Base-by-base conservation (phyloP, 139 green algal genomes). In the Yamagishiella unicocca region DNA sequence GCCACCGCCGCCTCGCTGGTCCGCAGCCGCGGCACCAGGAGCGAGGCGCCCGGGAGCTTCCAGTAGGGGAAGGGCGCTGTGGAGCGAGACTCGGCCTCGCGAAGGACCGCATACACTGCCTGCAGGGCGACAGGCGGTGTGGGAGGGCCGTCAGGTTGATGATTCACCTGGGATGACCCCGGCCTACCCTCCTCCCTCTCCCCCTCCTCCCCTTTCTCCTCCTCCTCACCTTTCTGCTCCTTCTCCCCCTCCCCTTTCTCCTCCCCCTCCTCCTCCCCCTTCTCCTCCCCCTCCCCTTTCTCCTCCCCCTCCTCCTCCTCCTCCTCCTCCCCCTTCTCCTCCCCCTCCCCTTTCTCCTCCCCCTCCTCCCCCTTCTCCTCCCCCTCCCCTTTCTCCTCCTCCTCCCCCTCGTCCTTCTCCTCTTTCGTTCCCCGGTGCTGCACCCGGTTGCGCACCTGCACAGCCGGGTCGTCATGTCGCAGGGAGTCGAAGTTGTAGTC, bases 401-500 rank as follows among this genome's bases (percentile, higher is more conserved):
- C n/a, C n/a, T n/a, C n/a, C n/a, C n/a, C n/a, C n/a, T n/a, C n/a
- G n/a, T n/a, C n/a, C n/a, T n/a, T n/a, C n/a, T n/a, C n/a, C n/a
- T n/a, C n/a, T n/a, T n/a, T n/a, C n/a, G n/a, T n/a, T n/a, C n/a
- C n/a, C n/a, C n/a, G n/a, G n/a, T n/a, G n/a, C n/a, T n/a, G n/a
- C n/a, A n/a, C n/a, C n/a, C n/a, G n/a, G n/a, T n/a, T n/a, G n/a
- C 64, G 29, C 85, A 95, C 94, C 94, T 95, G 38, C 53, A 98
- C 98, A 35, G 98, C 93, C 17, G 96, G 96, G 92, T 98, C 95
- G 78, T 99, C 96, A 38, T 95, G 94, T 0, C 89, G 96, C 27
- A 98, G 89, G 22, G 92, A 95, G 91, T 98, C 93, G 90, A 98
- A 99, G 38, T 99, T 96, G 91, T 99, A 99, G 95, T 99, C 98